Base-by-base conservation (phyloP, 805 yeast species). In the Wickerhamiella parazyma region DNA sequence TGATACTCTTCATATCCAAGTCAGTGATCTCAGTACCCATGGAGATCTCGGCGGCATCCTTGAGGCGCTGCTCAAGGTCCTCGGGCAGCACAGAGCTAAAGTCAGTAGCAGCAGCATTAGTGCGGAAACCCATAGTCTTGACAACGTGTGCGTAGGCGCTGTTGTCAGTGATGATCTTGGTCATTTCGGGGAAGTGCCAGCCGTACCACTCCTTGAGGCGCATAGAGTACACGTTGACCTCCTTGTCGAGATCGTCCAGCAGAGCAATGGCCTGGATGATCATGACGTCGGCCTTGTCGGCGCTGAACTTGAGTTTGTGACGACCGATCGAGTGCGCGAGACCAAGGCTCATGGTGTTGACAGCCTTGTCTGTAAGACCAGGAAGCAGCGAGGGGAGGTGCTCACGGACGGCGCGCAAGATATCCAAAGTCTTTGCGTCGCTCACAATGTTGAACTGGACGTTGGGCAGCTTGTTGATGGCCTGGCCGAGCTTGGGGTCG, bases 141-240 rank as follows among this genome's bases (percentile, higher is more conserved):
- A 91, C 83, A 55, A 86, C 82, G 70, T 93, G 80, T 49, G 97
- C 97, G 65, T 78, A 89, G 38, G 96, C 96, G 56, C 84, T 89
- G 53, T 95, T 87, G 68, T 89, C 98, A 54, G 80, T 78, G 56
- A 91, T 82, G 64, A 89, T 85, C 74, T 91, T 91, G 58, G 96
- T 95, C 76, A 91, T 76, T 67, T 91, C 98, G 33, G 98, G 98
- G 79, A 91, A 91, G 67, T 91, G 98, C 98, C 98, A 91, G 53
- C 98, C 98, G 69, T 91, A 91, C 98, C 98, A 91, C 70, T 91
- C 98, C 70, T 89, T 91, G 68, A 89, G 77, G 71, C 98, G 79
- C 98, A 91, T 91, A 54, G 97, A 95, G 58, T 89, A 91, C 42
- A 96, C 91, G 70, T 91, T 91, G 57, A 91, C 75, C 66, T 91